A percentile compares a stretch with the other conserved stretches of the same genome.
Evolutionary conservation across 108 stramenopile genomes (phyloP).

Genomic region (Nitzschia inconspicua): DNA sequence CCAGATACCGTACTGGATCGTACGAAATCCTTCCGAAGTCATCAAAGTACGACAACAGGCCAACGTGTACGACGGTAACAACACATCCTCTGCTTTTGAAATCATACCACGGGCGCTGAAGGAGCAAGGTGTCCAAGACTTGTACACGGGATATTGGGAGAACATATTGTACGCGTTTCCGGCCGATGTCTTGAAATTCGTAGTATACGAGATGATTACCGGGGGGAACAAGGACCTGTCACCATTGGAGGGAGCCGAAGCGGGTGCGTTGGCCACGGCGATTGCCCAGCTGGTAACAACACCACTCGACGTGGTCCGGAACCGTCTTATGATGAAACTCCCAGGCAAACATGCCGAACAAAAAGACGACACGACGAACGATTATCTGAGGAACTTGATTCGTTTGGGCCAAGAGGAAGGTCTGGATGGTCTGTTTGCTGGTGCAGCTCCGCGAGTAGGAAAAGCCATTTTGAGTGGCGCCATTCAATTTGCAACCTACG

Average conservation of each 20-base stretch:
- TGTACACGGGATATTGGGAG: conserved; percentile 76
- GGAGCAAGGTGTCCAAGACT: conserved; percentile 21
- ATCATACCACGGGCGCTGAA: conserved; percentile 37
- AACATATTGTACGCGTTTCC: conserved; percentile 80
- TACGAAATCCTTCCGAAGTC: conserved; percentile 83
- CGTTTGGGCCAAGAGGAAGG: conserved; percentile 61
- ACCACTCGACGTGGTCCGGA: conserved; percentile 77
- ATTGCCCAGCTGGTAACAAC: conserved; percentile 70
- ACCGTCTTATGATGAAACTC: conserved; percentile 73
- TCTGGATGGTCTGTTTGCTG: conserved; percentile 62
- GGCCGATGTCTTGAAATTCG: conserved; percentile 81
- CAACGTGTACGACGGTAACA: conserved; percentile 46
- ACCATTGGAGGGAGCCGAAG: conserved; percentile 58
- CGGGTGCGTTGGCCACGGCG: conserved; percentile 69
- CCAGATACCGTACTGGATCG: conserved; percentile 68
- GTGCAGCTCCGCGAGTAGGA: conserved; percentile 60
- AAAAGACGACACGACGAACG: conserved; percentile 5
- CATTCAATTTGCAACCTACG: conserved; percentile 85
- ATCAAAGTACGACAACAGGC: conserved; percentile 80
- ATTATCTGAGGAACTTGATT: conserved; percentile 43
- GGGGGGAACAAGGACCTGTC: conserved; percentile 42
- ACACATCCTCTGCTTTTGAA: conserved; percentile 43
- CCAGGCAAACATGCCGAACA: neutral
- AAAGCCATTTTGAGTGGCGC: conserved; percentile 83
- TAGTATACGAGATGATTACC: conserved; percentile 58